Evolutionary conservation across 2,329 filamentous ascomycete species (phyloP), one percentile per base, ranked within the genome.

Genomic region (Trichoderma atroviride): DNA sequence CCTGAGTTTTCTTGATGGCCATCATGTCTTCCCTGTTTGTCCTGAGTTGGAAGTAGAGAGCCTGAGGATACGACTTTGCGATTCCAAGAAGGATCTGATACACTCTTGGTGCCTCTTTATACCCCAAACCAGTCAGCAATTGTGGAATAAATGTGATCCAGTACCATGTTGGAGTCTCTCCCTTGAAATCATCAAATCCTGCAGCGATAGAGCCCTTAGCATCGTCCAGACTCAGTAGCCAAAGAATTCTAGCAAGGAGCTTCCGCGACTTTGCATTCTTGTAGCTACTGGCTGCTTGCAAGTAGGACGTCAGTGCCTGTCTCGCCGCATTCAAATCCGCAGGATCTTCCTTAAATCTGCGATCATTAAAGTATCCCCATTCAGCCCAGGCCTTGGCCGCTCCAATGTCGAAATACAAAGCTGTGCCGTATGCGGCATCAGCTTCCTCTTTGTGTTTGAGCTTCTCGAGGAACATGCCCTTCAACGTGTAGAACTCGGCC

Each of bases 61-160:
- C 91, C 78, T 99, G 96, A 2, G 96, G 96, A 78, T 97, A 99
- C 0, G 92, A 90, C 83, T 97, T 97, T 64, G 96, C 96, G 76
- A 99, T 93, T 83, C 96, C 97, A 29, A 93, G 87, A 22, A 99
- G 86, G 61, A 99, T 93, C 62, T 89, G 88, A 78, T 96, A 92
- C 56, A 95, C 92, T 59, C 96, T 91, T 5, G 90, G 89, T 14
- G 94, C 95, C 80, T 99, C 96, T 74, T 95, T 94, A 76, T 97
- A 91, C 2, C 92, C 93, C 62, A 99, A 85, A 64, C 95, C 96
- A 55, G 93, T 95, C 37, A 99, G 88, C 53, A 99, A 86, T 80
- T 99, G 96, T 22, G 96, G 96, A 72, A 99, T 98, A 79, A 97
- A 99, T 0, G 95, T 98, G 74, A 98, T 97, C 96, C 96, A 99